Conservation (phyloP, 495 filamentous ascomycete genomes). For the Daldinia grandis region DNA sequence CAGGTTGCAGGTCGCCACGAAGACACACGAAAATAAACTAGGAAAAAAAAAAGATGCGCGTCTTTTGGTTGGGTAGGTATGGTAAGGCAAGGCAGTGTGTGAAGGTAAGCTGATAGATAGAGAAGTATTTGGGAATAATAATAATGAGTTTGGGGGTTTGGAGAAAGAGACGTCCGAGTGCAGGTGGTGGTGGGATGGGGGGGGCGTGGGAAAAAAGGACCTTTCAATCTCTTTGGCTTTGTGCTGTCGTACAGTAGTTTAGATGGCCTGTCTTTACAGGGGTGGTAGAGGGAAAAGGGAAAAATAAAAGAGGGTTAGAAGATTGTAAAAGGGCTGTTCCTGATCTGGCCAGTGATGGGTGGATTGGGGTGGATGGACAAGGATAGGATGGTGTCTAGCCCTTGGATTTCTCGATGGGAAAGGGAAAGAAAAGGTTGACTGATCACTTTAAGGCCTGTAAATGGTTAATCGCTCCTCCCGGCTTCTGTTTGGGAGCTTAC, state of each 20-base stretch:
- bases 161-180: slow-evolving; percentile 28
- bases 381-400: slow-evolving; percentile 38
- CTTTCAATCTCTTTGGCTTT: slow-evolving; percentile 38
- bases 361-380: slow-evolving; percentile 17
- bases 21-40: slow-evolving; percentile 26
- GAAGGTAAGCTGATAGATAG: slow-evolving; percentile 53
- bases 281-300: slow-evolving; percentile 1
- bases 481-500: slow-evolving; percentile 17
- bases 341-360: slow-evolving; percentile 43
- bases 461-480: slow-evolving; percentile 32
- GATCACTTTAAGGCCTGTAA: slow-evolving; percentile 33
- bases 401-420: slow-evolving; percentile 29
- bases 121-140: slow-evolving; percentile 32
- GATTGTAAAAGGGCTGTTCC: slow-evolving; percentile 37
- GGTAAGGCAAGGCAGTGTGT: slow-evolving; percentile 18
- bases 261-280: slow-evolving; percentile 19
- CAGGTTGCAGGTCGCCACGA: slow-evolving; percentile 33
- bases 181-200: slow-evolving; percentile 11
- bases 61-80: slow-evolving; percentile 52
- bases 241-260: slow-evolving; percentile 26
- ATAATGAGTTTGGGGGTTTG: slow-evolving; percentile 37
- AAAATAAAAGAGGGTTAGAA: slow-evolving; percentile 21
- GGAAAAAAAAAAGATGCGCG: slow-evolving; percentile 20
- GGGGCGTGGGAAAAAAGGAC: slow-evolving; percentile 28
- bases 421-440: slow-evolving; percentile 29